Evolutionary conservation across 2,329 filamentous ascomycete genomes (phyloP).

Genomic region (Claviceps sp.): DNA sequence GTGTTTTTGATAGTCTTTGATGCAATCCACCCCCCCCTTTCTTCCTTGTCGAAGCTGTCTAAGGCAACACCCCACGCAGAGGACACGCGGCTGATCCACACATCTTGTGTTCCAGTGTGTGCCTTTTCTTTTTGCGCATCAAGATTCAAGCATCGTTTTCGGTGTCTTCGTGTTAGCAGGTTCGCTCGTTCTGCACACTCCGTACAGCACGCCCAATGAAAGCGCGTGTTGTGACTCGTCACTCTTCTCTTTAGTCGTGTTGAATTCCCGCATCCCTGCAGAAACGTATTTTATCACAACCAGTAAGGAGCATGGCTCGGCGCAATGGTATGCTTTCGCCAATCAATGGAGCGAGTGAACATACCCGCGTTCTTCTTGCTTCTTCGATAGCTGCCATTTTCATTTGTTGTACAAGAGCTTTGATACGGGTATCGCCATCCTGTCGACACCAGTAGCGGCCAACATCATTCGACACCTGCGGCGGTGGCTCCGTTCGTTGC

Average conservation of each 20-base stretch:
- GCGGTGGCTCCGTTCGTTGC: too few relatives aligned
- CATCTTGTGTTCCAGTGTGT: background rate
- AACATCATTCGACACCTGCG: background rate
- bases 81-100: constrained; percentile 3
- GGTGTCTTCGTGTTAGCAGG: background rate
- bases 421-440: background rate
- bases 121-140: background rate
- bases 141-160: background rate
- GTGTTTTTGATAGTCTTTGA: background rate
- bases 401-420: background rate
- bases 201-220: background rate
- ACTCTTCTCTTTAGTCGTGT: background rate
- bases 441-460: background rate
- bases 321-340: background rate
- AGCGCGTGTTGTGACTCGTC: background rate
- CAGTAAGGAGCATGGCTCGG: background rate
- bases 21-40: background rate
- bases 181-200: background rate
- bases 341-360: background rate
- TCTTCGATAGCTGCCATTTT: background rate
- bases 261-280: background rate
- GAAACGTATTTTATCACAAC: background rate
- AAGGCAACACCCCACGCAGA: constrained; percentile 3
- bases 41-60: background rate
- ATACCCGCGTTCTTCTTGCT: background rate